These are phyloP conservation scores for Trametes meyenii DNA, from an alignment of 768 basidiomycete genomes.

Conservation along the genomic window DNA sequence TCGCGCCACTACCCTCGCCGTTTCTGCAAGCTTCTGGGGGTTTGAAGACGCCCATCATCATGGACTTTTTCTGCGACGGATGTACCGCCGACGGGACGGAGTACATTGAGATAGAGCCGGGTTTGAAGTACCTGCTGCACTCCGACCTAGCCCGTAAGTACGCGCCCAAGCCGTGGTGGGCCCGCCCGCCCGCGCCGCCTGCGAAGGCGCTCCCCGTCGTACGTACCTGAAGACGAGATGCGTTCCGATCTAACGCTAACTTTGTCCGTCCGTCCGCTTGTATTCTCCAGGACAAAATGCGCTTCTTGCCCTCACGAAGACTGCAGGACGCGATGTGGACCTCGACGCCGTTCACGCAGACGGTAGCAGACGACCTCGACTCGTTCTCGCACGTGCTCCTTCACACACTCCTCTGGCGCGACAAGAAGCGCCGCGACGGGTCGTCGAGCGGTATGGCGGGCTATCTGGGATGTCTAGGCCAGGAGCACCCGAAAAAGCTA, in stretches of 20 bases:
- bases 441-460: background rate
- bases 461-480: background rate
- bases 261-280: no score
- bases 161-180: slow-evolving; percentile 8
- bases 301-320: slow-evolving; percentile 5
- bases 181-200: slow-evolving; percentile 3
- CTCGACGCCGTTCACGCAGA: background rate
- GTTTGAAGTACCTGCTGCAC: slow-evolving; percentile 10
- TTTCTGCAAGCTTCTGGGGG: background rate
- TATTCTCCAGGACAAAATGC: slow-evolving; percentile 9
- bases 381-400: slow-evolving; percentile 12
- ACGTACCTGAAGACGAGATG: background rate
- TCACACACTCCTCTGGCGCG: slow-evolving; percentile 6
- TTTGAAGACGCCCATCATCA: background rate
- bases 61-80: background rate
- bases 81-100: slow-evolving; percentile 5
- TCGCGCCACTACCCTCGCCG: background rate
- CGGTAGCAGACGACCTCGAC: slow-evolving; percentile 19
- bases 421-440: background rate
- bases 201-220: slow-evolving; percentile 1
- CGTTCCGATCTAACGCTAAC: background rate
- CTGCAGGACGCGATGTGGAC: slow-evolving; percentile 2
- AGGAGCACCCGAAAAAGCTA: background rate
- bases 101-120: slow-evolving; percentile 18
- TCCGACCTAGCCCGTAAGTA: background rate